phyloP scores from a whole-genome alignment of 352 stramenopile genomes.

The Pythium phragmiticola region DNA sequence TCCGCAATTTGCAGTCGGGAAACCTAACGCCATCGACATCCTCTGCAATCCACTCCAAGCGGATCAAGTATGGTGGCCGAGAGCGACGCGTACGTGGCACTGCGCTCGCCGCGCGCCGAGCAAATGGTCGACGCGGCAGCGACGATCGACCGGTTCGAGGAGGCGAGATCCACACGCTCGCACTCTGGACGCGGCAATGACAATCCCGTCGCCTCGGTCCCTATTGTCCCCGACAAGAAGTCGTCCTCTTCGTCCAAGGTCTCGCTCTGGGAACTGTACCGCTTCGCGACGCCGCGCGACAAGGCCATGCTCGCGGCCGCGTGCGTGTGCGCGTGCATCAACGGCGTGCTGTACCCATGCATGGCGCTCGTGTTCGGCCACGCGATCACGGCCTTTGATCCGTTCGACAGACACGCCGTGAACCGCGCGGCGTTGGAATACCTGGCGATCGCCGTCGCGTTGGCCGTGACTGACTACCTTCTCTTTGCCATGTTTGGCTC shows the following conservation, averaged over 20 bases:
- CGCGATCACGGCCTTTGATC: conserved; percentile 30
- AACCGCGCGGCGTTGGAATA: conserved; percentile 17
- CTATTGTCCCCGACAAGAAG: no score
- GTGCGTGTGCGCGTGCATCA: conserved; percentile 27
- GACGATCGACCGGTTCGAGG: background rate
- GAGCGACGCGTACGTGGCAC: conserved; percentile 1
- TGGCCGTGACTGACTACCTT: conserved; percentile 33
- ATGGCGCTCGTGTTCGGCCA: conserved; percentile 43
- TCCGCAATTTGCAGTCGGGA: conserved; percentile 16
- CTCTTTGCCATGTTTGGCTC: conserved; percentile 26
- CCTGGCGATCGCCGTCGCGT: conserved; percentile 21
- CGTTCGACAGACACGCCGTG: conserved; percentile 23
- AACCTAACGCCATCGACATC: background rate
- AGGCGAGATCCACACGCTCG: no score
- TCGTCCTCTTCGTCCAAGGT: no score
- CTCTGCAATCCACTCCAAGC: no score
- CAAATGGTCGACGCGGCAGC: background rate
- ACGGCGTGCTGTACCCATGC: conserved; percentile 35
- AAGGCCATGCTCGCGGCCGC: conserved; percentile 26
- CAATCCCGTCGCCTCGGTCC: no score
- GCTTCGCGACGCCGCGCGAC: conserved; percentile 26
- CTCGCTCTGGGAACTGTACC: conserved; percentile 21
- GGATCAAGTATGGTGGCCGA: background rate
- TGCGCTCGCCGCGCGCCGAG: conserved; percentile 10
- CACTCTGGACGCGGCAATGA: no score